Conservation (phyloP, 129 eudicot genomes). For the Arctium minus region DNA sequence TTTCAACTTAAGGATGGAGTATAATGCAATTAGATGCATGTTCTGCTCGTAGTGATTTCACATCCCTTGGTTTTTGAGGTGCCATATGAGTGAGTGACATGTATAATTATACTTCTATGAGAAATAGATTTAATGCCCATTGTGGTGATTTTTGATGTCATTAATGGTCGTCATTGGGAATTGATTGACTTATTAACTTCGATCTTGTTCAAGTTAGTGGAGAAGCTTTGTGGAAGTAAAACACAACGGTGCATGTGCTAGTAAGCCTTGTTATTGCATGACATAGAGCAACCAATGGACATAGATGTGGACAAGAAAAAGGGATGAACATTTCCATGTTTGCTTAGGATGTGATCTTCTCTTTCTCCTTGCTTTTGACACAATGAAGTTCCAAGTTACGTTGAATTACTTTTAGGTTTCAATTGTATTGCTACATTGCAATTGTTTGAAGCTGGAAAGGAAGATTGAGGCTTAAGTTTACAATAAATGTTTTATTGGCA, state of each 20-base stretch:
- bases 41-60: not conserved
- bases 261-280: not conserved
- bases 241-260: not conserved
- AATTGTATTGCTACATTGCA: not conserved
- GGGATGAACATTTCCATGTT: not conserved
- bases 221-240: not conserved
- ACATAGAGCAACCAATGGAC: not conserved
- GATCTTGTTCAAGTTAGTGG: not conserved
- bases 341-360: not conserved
- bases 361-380: not conserved
- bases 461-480: not conserved
- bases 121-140: not conserved
- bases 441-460: not conserved
- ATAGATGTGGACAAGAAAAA: not conserved
- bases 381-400: not conserved
- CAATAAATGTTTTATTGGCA: not conserved
- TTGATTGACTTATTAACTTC: not conserved
- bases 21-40: not conserved
- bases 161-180: not conserved
- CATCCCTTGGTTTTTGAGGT: not conserved
- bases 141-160: not conserved
- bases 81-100: not conserved
- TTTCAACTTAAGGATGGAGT: not conserved
- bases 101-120: not conserved
- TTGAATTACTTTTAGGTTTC: constrained; percentile 7